Base-by-base conservation (phyloP, 805 yeast species). In the Pichia membranifaciens region DNA sequence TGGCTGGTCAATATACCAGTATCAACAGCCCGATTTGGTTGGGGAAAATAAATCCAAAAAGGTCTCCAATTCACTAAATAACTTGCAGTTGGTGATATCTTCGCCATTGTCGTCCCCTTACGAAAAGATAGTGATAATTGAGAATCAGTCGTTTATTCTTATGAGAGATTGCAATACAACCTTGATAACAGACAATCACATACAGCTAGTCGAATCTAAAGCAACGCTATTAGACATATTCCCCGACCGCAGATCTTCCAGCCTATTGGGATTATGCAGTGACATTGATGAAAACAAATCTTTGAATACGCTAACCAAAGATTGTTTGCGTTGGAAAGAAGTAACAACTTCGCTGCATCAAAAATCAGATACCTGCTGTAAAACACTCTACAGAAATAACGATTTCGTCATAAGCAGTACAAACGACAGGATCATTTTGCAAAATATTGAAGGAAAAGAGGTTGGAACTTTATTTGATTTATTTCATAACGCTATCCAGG, bases 1-100 rank as follows among this genome's bases (percentile, higher is more conserved):
- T n/a, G 68, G 68, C 13, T 64, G 66, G 66, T 45, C 53, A 2
- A 47, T 62, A 3, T 63, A 62, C 49, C 51, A 60, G 21, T 38
- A 39, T 48, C 36, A 33, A 33, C 36, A 33, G n/a, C 36, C 16
- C 20, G n/a, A 9, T 17, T 8, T 33, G 8, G 8, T 7, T 6
- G 36, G 20, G n/a, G 36, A 33, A 33, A 15, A 37, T 8, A 12
- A 23, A 40, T 21, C 40, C 38, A 1, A 48, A 46, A 3, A 39
- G 38, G 23, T 20, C 20, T 2, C 48, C 44, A 5, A 41, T 44
- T 22, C 28, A 20, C 32, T 31, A n/a, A 35, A 59, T 7, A 46
- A 45, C 37, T 35, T 51, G 16, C 16, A 23, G 3, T 54, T 58
- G 17, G 21, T 55, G 8, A 48, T 58, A 2, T 59, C 62, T 2